Percentiles rank a stretch among this genome's conserved stretches.
phyloP scores from a whole-genome alignment of 257 asterid species.

The Lavandula angustifolia region DNA sequence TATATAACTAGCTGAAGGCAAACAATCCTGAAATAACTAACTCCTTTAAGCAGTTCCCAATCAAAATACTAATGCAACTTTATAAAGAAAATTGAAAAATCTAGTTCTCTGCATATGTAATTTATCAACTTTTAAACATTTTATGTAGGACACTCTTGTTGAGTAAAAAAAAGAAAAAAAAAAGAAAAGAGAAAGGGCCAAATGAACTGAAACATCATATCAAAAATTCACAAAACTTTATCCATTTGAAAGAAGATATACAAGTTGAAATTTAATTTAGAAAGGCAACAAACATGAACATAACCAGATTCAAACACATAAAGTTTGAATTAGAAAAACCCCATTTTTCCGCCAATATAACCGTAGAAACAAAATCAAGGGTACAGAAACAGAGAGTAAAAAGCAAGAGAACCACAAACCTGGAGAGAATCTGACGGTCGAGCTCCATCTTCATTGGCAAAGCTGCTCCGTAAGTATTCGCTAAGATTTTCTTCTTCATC shows the following conservation, averaged over 20 bases:
- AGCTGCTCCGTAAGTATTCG: constrained; percentile 63
- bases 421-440: constrained; percentile 66
- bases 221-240: background rate
- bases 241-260: constrained; percentile 5
- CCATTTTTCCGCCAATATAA: constrained; percentile 25
- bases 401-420: constrained; percentile 41
- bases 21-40: background rate
- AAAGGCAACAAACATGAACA: background rate
- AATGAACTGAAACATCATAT: background rate
- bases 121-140: background rate
- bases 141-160: background rate
- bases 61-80: background rate
- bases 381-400: background rate
- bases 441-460: constrained; percentile 76
- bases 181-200: background rate
- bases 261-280: background rate
- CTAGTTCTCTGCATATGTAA: background rate
- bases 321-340: background rate
- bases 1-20: background rate
- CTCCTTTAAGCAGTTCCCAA: constrained; percentile 5
- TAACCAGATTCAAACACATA: constrained; percentile 23
- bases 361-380: constrained; percentile 34
- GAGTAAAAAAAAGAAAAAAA: background rate
- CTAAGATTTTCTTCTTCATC: constrained; percentile 47
- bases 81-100: background rate